Conservation (phyloP, 768 basidiomycete genomes). For the Suillus luteus region DNA sequence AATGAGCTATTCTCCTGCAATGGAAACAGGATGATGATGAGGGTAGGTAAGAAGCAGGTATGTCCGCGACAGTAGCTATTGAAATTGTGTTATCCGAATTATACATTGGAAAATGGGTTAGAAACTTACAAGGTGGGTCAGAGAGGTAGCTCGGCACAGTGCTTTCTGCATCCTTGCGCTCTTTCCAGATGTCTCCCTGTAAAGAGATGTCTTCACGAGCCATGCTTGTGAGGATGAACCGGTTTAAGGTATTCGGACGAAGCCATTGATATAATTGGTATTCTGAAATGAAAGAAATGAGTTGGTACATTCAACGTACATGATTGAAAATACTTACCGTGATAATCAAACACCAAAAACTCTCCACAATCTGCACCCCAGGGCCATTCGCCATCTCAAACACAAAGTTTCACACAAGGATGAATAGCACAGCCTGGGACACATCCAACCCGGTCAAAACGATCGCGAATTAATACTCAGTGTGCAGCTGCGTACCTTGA, state of each 20-base stretch:
- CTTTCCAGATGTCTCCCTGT: conserved; percentile 71
- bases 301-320: neutral
- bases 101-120: neutral
- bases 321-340: conserved; percentile 43
- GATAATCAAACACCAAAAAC: conserved; percentile 73
- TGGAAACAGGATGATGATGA: no score
- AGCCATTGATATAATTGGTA: conserved; percentile 78
- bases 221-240: conserved; percentile 36
- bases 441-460: neutral
- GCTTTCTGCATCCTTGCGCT: conserved; percentile 75
- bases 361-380: conserved; percentile 32
- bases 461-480: no score
- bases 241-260: conserved; percentile 57
- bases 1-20: no score
- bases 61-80: conserved; percentile 59
- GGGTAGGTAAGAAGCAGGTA: no score
- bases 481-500: conserved; percentile 35
- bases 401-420: conserved; percentile 42
- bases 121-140: conserved; percentile 68
- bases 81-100: conserved; percentile 15
- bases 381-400: conserved; percentile 38
- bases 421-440: conserved; percentile 35
- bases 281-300: conserved; percentile 43
- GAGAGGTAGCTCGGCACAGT: conserved; percentile 69
- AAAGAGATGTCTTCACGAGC: conserved; percentile 19